These are phyloP conservation scores for Trichoderma breve DNA, from an alignment of 2,329 filamentous ascomycete genomes.

Conservation along the genomic window DNA sequence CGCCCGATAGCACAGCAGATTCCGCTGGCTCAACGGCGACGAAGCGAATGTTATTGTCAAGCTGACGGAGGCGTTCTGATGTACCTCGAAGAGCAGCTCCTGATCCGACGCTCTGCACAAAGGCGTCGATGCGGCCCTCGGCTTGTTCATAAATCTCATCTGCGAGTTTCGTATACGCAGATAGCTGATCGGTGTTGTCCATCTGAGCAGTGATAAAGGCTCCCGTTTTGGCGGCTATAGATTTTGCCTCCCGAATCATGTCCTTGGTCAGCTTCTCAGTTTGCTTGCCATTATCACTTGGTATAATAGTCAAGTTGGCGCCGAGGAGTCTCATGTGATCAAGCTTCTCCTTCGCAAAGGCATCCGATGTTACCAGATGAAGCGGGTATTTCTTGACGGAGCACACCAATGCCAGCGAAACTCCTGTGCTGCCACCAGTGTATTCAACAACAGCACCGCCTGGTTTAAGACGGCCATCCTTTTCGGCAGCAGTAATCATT, in stretches of 20 bases:
- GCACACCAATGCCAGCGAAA: slow-evolving; percentile 1
- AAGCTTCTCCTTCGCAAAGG: slow-evolving; percentile 10
- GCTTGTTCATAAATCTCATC: slow-evolving; percentile 12
- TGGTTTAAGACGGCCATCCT: slow-evolving; percentile 2
- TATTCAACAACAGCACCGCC: slow-evolving; percentile 15
- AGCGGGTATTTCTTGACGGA: slow-evolving; percentile 3
- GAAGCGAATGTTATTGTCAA: not conserved
- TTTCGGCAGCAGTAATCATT: slow-evolving; percentile 13
- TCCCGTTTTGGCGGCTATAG: not conserved
- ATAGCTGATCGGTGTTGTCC: not conserved
- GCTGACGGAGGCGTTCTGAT: slow-evolving; percentile 13
- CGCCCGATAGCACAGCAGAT: slow-evolving; percentile 8
- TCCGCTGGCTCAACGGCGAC: slow-evolving; percentile 10
- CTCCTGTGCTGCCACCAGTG: slow-evolving; percentile 8
- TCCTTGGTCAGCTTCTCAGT: slow-evolving; percentile 15
- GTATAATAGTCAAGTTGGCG: not conserved
- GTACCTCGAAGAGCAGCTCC: slow-evolving; percentile 1
- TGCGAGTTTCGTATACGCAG: slow-evolving; percentile 1
- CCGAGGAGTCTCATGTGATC: slow-evolving; percentile 9
- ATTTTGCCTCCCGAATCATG: slow-evolving; percentile 9
- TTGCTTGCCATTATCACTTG: slow-evolving; percentile 13
- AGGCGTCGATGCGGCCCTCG: not conserved
- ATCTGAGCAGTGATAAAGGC: slow-evolving; percentile 9
- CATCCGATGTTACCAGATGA: slow-evolving; percentile 12
- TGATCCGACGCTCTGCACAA: slow-evolving; percentile 7